Conservation (phyloP, 768 basidiomycete genomes). For the Lactifluus volemus region DNA sequence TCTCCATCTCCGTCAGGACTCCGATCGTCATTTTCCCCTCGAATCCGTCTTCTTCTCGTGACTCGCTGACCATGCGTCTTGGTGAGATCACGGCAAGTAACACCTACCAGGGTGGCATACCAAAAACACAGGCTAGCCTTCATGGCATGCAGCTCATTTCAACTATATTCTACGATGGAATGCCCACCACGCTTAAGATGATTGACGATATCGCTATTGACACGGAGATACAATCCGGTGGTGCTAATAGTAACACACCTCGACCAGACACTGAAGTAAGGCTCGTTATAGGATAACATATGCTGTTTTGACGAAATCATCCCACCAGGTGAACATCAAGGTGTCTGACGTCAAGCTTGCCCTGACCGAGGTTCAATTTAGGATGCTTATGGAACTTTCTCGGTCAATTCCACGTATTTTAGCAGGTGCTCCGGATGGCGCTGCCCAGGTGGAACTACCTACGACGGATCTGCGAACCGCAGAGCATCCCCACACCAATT, state of each 20-base stretch:
- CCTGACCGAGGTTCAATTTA: slow-evolving; percentile 79
- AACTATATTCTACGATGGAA: slow-evolving; percentile 40
- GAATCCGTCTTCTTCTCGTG: slow-evolving; percentile 47
- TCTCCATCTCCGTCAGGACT: slow-evolving; percentile 81
- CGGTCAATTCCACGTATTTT: slow-evolving; percentile 64
- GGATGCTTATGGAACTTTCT: slow-evolving; percentile 54
- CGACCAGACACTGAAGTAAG: slow-evolving; percentile 71
- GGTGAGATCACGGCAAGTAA: slow-evolving; percentile 87
- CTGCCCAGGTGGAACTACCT: slow-evolving; percentile 25
- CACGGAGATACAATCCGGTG: slow-evolving; percentile 57
- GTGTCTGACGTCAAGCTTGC: slow-evolving; percentile 81
- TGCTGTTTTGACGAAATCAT: not conserved
- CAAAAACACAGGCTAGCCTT: slow-evolving; percentile 66
- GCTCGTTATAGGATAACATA: not conserved
- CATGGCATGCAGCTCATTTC: slow-evolving; percentile 80
- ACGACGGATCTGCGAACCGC: slow-evolving; percentile 14
- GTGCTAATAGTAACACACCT: slow-evolving; percentile 42
- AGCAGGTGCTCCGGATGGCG: slow-evolving; percentile 37
- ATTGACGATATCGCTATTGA: slow-evolving; percentile 82
- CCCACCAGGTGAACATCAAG: slow-evolving; percentile 50
- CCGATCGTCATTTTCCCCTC: slow-evolving; percentile 88
- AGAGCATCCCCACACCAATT: slow-evolving; percentile 14
- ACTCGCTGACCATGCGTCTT: slow-evolving; percentile 71
- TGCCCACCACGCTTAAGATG: slow-evolving; percentile 61
- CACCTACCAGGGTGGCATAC: slow-evolving; percentile 46